Conservation (phyloP, 192 early-diverging fungal genomes). For the Gonapodya sp. region DNA sequence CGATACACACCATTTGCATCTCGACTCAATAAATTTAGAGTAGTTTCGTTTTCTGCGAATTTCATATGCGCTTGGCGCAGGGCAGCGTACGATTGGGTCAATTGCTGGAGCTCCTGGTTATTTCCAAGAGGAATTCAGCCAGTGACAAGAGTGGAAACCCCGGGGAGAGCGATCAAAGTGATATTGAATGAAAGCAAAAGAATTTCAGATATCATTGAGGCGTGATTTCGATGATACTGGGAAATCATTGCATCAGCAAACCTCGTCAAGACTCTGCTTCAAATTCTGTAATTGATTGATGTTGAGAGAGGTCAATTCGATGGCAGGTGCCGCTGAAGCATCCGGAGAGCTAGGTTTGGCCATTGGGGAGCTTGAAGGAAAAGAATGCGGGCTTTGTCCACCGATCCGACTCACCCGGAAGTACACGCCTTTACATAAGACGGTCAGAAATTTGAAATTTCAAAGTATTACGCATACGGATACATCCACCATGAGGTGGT, state of each 20-base stretch:
- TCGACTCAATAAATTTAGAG: conserved; percentile 48
- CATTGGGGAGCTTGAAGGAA: too few species aligned
- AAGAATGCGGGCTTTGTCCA: too few species aligned
- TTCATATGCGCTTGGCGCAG: conserved; percentile 79
- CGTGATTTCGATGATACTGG: not conserved
- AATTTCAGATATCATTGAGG: not conserved
- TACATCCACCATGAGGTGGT: too few species aligned
- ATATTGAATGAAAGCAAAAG: not conserved
- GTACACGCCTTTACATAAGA: too few species aligned
- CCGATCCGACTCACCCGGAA: too few species aligned
- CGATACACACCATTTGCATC: conserved; percentile 33
- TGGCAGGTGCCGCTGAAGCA: not conserved
- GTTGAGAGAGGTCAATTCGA: not conserved
- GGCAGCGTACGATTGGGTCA: conserved; percentile 74
- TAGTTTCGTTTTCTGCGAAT: conserved; percentile 74
- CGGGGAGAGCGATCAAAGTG: too few species aligned
- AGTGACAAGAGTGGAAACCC: not conserved
- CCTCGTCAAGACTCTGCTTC: not conserved
- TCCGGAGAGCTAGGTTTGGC: not conserved
- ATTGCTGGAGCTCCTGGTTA: conserved; percentile 79
- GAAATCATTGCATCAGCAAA: not conserved
- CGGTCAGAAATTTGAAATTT: too few species aligned
- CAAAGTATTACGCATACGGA: too few species aligned
- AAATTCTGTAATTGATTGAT: not conserved
- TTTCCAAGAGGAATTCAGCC: not conserved